Base-by-base conservation (phyloP, 805 yeast genomes). In the Ogataea wickerhamii region DNA sequence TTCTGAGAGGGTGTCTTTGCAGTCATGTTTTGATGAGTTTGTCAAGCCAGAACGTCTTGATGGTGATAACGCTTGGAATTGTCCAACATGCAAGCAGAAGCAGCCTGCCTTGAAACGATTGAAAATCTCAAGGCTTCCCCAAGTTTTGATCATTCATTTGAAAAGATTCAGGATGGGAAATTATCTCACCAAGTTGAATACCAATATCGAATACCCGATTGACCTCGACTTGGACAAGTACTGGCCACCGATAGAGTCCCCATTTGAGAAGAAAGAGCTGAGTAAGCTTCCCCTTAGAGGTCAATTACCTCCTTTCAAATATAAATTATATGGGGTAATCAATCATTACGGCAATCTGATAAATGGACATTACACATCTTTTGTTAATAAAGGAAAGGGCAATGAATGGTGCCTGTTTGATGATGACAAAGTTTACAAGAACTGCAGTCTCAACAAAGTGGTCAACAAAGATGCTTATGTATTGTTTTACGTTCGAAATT, bases 291-390 rank as follows among this genome's bases (percentile, higher is more conserved):
- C 87, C 0, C 45, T 58, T 1, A 65, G 95, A 43, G 87, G 85
- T 16, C 96, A 88, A 62, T 56, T 58, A 0, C 81, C 94, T 0
- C 96, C 96, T 2, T 89, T 87, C 62, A 67, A 72, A 19, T 89
- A 88, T 58, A 75, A 75, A 44, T 60, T 89, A 17, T 82, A 76
- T 52, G 95, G 85, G 0, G 95, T 88, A 1, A 87, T 87, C 12
- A 80, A 86, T 48, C 97, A 89, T 60, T 78, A 65, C 44, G 97
- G 97, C 10, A 79, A 83, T 27, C 67, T 89, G 26, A 74, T 80
- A 28, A 84, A 89, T 6, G 97, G 97, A 0, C 97, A 89, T 60
- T 89, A 89, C 60, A 89, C 96, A 0, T 67, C 95, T 1, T 85
- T 70, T 54, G 91, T 86, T 4, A 66, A 78, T 54, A 86, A 86